Base-by-base conservation (phyloP, 495 filamentous ascomycete genomes). In the Entonaema liquescens region DNA sequence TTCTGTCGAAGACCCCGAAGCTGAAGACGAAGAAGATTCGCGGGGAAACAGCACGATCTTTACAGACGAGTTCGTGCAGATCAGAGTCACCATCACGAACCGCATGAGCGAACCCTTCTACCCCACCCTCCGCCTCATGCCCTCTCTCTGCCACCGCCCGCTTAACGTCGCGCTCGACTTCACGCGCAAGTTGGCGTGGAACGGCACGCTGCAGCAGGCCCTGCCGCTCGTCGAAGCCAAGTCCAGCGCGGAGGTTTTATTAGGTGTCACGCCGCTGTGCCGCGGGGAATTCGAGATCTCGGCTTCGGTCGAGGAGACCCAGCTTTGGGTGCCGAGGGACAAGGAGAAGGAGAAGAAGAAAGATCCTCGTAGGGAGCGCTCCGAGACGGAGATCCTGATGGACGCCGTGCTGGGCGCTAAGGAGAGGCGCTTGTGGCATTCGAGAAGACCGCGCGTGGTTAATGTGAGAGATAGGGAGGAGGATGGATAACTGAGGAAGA, bases 221-320 rank as follows among this genome's bases (percentile, higher is more conserved):
- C 79, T 97, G 0, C 87, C 88, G 2, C 75, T 87, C 4, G 72
- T 97, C 1, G 76, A 78, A 6, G 85, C 87, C 0, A 86, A 87
- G 2, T 84, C 84, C 61, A 85, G 77, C 7, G 83, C 81, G 1
- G 82, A 86, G 68, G 81, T 91, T 7, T 79, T 81, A 8, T 82
- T 93, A 47, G 91, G 89, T 0, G 83, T 93, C 25, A 90, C 90
- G 36, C 86, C 89, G 13, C 85, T 97, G 33, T 92, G 91, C 59
- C 84, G 89, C 47, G 94, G 94, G 6, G 89, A 91, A 62, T 97
- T 93, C 75, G 93, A 97, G 77, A 84, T 97, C 56, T 87, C 86
- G 25, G 94, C 90, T 1, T 90, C 85, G 13, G 88, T 97, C 0
- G 94, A 98, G 79, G 94, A 97, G 83, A 86, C 92, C 1, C 83